Evolutionary conservation across 2,329 filamentous ascomycete species (phyloP), one percentile per base, ranked within the genome.

Genomic region (Anthostomella pinea): DNA sequence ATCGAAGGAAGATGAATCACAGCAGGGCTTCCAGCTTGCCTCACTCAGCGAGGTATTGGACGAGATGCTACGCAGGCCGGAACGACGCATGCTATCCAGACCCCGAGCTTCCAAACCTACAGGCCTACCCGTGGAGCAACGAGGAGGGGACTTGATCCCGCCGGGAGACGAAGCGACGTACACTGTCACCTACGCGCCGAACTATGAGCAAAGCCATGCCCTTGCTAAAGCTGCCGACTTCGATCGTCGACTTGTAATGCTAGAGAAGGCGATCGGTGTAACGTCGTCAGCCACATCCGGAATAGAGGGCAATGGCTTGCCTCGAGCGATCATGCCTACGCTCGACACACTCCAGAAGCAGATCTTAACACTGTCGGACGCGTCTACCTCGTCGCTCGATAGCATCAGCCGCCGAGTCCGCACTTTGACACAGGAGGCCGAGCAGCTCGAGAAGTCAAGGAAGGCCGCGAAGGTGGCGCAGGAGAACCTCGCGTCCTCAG

Each of bases 221-320:
- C 71, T 96, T 22, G 79, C 82, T 21, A 86, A 89, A 60, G 84
- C 87, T 6, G 87, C 90, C 16, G 85, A 93, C 45, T 96, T 98
- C 54, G 91, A 97, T 58, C 75, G 79, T 19, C 80, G 93, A 5
- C 77, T 98, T 14, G 69, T 83, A 3, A 69, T 85, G 19, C 70
- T 98, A 30, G 93, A 98, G 67, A 81, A 81, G 49, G 77, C 82
- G 2, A 75, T 98, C 18, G 93, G 93, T 8, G 75, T 95, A 31
- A 84, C 81, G 25, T 81, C 82, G 15, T 79, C 81, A 1, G 75
- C 79, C 8, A 70, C 85, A 47, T 75, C 83, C 1, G 81, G 81
- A 49, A 65, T 75, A 20, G 79, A 73, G 47, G 63, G 73, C 2
- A 73, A 78, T 37, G 72, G 72, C 11, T 57, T 76, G 4, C 72